Evolutionary conservation across 495 filamentous ascomycete genomes (phyloP).

Genomic region (Sabuloglossum arenarium): DNA sequence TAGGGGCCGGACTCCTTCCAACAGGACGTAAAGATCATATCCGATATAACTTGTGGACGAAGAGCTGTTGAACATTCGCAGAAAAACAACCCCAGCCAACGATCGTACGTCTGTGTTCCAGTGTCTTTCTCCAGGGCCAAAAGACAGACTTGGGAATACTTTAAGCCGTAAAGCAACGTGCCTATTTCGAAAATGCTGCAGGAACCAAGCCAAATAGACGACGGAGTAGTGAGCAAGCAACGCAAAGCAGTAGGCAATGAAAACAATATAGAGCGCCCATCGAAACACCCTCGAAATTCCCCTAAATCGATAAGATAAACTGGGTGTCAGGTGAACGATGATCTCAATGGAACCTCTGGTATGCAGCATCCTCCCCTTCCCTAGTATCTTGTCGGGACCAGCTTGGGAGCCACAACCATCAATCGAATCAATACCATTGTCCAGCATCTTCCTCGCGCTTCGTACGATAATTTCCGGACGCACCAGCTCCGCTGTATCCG

Average conservation of each 20-base stretch:
- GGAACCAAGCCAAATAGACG: not conserved
- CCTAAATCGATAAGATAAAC: not conserved
- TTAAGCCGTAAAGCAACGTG: not conserved
- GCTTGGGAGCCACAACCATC: conserved; percentile 6
- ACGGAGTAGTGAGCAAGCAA: not conserved
- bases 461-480: conserved; percentile 45
- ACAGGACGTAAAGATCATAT: not conserved
- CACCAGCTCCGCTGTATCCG: conserved; percentile 27
- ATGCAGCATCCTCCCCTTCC: not conserved
- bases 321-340: not conserved
- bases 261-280: not conserved
- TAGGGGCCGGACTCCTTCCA: not conserved
- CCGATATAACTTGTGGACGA: not conserved
- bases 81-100: not conserved
- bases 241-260: not conserved
- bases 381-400: not conserved
- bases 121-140: not conserved
- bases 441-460: conserved; percentile 46
- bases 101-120: not conserved
- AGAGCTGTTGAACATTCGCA: not conserved
- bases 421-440: conserved; percentile 38
- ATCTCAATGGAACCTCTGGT: not conserved
- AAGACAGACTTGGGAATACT: not conserved
- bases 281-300: not conserved
- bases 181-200: not conserved